Conservation (phyloP, 352 stramenopile genomes). For the Pythium rhizo-oryzae region DNA sequence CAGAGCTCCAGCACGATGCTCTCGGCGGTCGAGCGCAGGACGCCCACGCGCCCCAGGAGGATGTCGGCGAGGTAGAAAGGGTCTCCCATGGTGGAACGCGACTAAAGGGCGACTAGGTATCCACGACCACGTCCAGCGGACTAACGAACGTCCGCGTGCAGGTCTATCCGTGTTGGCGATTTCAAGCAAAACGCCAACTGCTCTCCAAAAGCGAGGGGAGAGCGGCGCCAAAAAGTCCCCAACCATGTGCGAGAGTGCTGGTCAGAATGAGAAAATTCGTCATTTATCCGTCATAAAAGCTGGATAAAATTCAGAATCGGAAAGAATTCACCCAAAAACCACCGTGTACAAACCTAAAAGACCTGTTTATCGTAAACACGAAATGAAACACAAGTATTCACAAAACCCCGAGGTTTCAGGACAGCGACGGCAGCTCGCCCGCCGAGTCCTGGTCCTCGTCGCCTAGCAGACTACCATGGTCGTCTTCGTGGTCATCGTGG, state of each 20-base stretch:
- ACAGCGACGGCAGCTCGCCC: constrained; percentile 20
- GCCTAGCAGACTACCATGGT: constrained; percentile 21
- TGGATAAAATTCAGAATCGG: constrained; percentile 5
- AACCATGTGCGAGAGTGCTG: constrained; percentile 9
- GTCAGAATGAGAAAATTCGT: constrained; percentile 18
- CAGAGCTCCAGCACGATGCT: constrained; percentile 87
- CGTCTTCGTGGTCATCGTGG: constrained; percentile 32
- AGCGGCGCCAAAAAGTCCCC: constrained; percentile 15
- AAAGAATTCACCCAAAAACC: constrained; percentile 10
- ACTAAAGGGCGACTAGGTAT: constrained; percentile 5
- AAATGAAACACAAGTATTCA: constrained; percentile 11
- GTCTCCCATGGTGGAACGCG: constrained; percentile 62
- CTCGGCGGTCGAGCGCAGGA: constrained; percentile 82
- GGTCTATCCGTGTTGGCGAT: constrained; percentile 11
- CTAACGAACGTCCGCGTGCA: neutral
- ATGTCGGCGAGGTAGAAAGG: constrained; percentile 89
- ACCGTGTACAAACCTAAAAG: neutral
- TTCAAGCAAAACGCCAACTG: constrained; percentile 30
- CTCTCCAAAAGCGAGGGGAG: constrained; percentile 2
- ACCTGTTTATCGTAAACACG: constrained; percentile 14
- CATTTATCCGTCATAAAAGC: constrained; percentile 19
- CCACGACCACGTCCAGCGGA: constrained; percentile 6
- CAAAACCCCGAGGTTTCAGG: constrained; percentile 6
- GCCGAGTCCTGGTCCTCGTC: constrained; percentile 40
- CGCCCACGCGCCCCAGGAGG: constrained; percentile 77